Percentiles rank a stretch among this genome's conserved stretches.
phyloP scores from a whole-genome alignment of 345 rosid species.

The Euphorbia tirucalli region DNA sequence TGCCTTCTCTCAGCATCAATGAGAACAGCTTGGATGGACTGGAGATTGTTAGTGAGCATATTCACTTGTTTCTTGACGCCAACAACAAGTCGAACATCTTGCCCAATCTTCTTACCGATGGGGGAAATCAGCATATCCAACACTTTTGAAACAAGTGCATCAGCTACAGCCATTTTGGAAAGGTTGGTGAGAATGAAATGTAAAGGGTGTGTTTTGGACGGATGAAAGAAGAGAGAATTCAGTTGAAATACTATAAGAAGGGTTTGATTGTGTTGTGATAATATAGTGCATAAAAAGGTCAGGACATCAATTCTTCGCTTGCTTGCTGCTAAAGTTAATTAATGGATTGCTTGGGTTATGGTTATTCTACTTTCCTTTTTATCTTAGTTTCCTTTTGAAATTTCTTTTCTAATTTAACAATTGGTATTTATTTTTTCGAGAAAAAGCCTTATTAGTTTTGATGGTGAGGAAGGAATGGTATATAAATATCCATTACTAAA shows the following conservation, averaged over 20 bases:
- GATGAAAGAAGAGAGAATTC: too few relatives aligned
- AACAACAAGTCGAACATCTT: not conserved
- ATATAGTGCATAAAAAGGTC: not conserved
- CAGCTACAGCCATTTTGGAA: not conserved
- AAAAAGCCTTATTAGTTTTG: too few relatives aligned
- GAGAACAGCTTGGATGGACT: conserved; percentile 2
- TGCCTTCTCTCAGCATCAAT: conserved; percentile 9
- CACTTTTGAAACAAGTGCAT: not conserved
- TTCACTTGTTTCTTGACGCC: not conserved
- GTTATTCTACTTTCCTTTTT: too few relatives aligned
- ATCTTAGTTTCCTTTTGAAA: too few relatives aligned
- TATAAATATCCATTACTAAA: too few relatives aligned
- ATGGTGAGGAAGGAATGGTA: too few relatives aligned
- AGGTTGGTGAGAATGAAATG: not conserved
- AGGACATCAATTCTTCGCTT: not conserved
- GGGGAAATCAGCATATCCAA: not conserved
- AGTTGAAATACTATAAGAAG: too few relatives aligned
- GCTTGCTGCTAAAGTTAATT: too few relatives aligned
- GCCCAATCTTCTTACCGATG: too few relatives aligned
- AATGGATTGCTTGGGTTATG: too few relatives aligned
- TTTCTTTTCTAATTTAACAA: too few relatives aligned
- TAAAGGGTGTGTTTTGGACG: not conserved
- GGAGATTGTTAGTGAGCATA: not conserved
- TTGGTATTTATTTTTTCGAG: too few relatives aligned
- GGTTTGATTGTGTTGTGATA: not conserved